phyloP scores from a whole-genome alignment of 371 early-diverging fungal genomes.

The Dipsacomyces acuminosporus region DNA sequence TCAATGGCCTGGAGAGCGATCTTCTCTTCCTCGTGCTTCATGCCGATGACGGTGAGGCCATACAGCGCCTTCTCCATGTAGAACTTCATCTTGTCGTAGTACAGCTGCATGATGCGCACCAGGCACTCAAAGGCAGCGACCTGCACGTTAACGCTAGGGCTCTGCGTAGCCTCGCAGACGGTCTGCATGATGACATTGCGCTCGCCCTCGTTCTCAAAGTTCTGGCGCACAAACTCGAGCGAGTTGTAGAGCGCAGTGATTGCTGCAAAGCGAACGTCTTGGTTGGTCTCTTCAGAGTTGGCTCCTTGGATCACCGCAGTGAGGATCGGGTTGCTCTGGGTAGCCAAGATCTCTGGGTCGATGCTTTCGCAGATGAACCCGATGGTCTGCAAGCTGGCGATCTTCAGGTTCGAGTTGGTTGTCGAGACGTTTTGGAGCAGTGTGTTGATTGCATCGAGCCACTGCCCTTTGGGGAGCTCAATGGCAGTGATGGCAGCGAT shows the following conservation, averaged over 20 bases:
- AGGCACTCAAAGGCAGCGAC: conserved; percentile 90
- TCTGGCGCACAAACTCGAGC: conserved; percentile 83
- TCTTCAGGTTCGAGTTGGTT: conserved; percentile 60
- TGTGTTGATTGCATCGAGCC: conserved; percentile 77
- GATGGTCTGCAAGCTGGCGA: conserved; percentile 77
- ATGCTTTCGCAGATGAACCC: conserved; percentile 88
- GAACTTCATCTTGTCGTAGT: conserved; percentile 88
- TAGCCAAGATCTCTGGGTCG: conserved; percentile 67
- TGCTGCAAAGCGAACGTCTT: conserved; percentile 82
- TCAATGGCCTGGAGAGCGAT: conserved; percentile 95
- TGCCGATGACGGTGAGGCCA: conserved; percentile 83
- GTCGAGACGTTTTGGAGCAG: conserved; percentile 69
- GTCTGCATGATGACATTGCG: conserved; percentile 96
- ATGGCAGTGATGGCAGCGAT: conserved; percentile 88
- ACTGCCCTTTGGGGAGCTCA: conserved; percentile 77
- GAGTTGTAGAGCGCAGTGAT: conserved; percentile 88
- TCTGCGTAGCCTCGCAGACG: conserved; percentile 94
- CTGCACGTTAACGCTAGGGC: conserved; percentile 65
- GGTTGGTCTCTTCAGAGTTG: conserved; percentile 80
- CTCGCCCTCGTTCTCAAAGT: conserved; percentile 89
- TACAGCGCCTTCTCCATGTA: conserved; percentile 94
- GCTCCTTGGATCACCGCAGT: conserved; percentile 92
- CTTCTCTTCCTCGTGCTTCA: conserved; percentile 77
- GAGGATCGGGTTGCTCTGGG: conserved; percentile 80
- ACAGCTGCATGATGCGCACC: conserved; percentile 90